Base-by-base conservation (phyloP, 2,329 filamentous ascomycete genomes). In the Phyllosticta citrichinensis region DNA sequence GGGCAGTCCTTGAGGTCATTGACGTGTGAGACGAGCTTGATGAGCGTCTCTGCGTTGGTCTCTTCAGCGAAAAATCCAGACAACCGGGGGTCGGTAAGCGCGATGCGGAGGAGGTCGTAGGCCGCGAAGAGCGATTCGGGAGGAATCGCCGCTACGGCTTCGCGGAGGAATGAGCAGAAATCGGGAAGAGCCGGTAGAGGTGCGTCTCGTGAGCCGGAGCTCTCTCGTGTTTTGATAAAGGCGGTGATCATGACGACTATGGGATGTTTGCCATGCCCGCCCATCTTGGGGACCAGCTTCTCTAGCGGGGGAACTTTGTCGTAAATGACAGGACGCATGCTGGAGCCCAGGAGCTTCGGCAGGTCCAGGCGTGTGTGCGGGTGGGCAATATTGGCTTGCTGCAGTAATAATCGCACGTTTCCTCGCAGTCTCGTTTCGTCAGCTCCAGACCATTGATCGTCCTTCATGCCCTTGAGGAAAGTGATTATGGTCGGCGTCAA, bases 401-500 rank as follows among this genome's bases (percentile, higher is more conserved):
- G 82, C 1, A 92, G 77, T 2, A 97, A 77, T 54, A 92, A 79
- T 35, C 85, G 83, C 12, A 96, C 80, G 62, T 91, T 94, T 17
- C 82, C 82, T 58, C 83, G 82, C 14, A 97, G 78, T 12, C 53
- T 30, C 8, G 51, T 27, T 6, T 57, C 60, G 68, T 92, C 87
- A 0, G 88, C 89, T 1, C 91, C 91, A 56, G 81, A 82, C 92
- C 92, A 97, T 65, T 87, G 82, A 64, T 91, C 87, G 56, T 89
- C 83, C 69, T 93, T 84, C 63, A 86, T 75, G 1, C 91, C 91
- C 58, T 82, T 86, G 9, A 93, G 75, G 69, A 92, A 95, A 0
- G 91, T 93, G 68, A 94, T 83, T 69, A 97, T 96, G 0, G 92
- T 96, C 0, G 93, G 93, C 0, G 92, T 96, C 3, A 87, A 87